Evolutionary conservation across 2,329 filamentous ascomycete species (phyloP), one percentile per base, ranked within the genome.

Genomic region (Hirsutella thompsonii): DNA sequence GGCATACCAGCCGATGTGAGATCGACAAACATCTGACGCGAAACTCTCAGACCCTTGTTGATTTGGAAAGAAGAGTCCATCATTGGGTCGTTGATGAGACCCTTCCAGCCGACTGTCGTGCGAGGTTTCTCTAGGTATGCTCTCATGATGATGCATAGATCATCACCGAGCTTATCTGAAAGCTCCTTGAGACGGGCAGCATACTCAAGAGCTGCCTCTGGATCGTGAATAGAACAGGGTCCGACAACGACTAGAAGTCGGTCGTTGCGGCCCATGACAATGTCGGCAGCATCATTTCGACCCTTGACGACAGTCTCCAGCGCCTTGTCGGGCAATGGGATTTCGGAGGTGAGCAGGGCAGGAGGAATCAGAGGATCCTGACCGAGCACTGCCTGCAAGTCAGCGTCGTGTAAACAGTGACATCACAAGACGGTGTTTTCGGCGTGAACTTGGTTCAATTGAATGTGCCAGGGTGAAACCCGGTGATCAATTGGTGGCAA

Each of bases 111-210:
- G 38, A 98, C 89, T 0, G 92, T 98, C 38, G 92, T 98, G 46
- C 92, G 82, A 34, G 92, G 92, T 74, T 98, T 98, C 73, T 98
- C 92, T 39, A 98, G 82, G 75, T 98, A 98, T 58, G 89, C 88
- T 54, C 92, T 86, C 92, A 98, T 98, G 56, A 98, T 81, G 60
- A 98, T 84, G 61, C 81, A 81, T 37, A 98, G 74, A 59, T 96
- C 89, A 52, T 79, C 71, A 46, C 80, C 78, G 47, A 95, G 80
- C 70, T 83, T 86, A 49, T 83, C 76, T 45, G 88, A 77, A 37
- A 95, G 69, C 40, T 71, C 66, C 66, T 87, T 83, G 38, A 98
- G 76, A 43, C 81, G 78, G 47, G 73, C 67, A 59, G 83, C 86
- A 72, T 98, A 98, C 63, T 95, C 88, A 52, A 93, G 70, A 33